Evolutionary conservation across 768 basidiomycete genomes (phyloP).

Genomic region (Naganishia randhawae): DNA sequence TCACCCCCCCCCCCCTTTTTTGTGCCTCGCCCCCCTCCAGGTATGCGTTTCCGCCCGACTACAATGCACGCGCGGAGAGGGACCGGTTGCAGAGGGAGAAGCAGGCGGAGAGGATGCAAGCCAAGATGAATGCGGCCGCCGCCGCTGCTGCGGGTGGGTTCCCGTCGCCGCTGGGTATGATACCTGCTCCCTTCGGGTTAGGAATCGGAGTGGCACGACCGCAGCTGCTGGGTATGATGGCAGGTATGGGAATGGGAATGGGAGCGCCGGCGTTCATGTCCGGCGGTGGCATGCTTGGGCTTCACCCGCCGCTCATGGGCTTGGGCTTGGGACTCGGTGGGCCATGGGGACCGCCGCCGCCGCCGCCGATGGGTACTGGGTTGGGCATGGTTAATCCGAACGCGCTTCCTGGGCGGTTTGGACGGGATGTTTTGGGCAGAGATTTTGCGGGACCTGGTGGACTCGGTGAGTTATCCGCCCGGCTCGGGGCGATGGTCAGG

Average conservation of each 20-base stretch:
- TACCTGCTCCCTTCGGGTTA: not conserved
- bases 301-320: slow-evolving; percentile 16
- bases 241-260: not conserved
- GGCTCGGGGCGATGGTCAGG: too few relatives aligned
- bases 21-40: too few relatives aligned
- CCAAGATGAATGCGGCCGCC: not conserved
- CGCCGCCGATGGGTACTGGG: not conserved
- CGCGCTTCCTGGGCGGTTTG: slow-evolving; percentile 23
- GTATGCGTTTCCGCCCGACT: slow-evolving; percentile 13
- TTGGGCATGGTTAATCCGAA: slow-evolving; percentile 18
- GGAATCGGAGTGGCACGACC: slow-evolving; percentile 5
- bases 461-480: slow-evolving; percentile 1
- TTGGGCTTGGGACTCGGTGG: slow-evolving; percentile 5
- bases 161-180: not conserved
- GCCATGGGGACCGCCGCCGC: too few relatives aligned
- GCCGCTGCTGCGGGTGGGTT: not conserved
- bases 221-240: not conserved
- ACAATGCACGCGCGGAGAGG: slow-evolving; percentile 5
- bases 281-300: slow-evolving; percentile 10
- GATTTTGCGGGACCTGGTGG: slow-evolving; percentile 27
- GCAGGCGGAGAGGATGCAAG: not conserved
- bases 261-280: not conserved
- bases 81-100: not conserved
- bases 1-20: not conserved
- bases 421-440: slow-evolving; percentile 21